Evolutionary conservation across 1,139 yeast species (phyloP).

Genomic region (Saccharomyces pastorianus): DNA sequence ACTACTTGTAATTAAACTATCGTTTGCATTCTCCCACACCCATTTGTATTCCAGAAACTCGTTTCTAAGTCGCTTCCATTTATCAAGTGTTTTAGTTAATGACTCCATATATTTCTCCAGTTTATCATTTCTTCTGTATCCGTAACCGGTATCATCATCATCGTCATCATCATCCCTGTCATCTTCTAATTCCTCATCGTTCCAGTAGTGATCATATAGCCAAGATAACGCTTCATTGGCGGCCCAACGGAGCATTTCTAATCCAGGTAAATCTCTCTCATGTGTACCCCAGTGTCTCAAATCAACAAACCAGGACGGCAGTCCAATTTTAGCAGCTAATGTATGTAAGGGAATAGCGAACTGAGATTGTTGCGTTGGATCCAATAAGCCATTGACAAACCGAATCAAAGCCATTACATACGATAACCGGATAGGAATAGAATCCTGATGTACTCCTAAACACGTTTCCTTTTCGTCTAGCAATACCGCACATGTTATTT

Average conservation of each 20-base stretch:
- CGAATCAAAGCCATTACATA: slow-evolving; percentile 66
- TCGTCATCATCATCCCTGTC: slow-evolving; percentile 24
- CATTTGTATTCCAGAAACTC: slow-evolving; percentile 28
- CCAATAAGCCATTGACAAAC: slow-evolving; percentile 86
- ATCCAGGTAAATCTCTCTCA: slow-evolving; percentile 61
- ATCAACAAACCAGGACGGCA: slow-evolving; percentile 85
- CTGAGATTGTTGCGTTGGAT: slow-evolving; percentile 73
- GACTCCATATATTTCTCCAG: slow-evolving; percentile 2
- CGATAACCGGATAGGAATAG: slow-evolving; percentile 15
- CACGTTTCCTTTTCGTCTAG: slow-evolving; percentile 35
- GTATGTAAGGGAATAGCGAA: slow-evolving; percentile 73
- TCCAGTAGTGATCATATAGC: slow-evolving; percentile 75
- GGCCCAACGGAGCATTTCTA: slow-evolving; percentile 55
- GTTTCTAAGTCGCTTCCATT: slow-evolving; percentile 25
- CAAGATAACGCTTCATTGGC: slow-evolving; percentile 59
- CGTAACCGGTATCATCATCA: slow-evolving; percentile 25
- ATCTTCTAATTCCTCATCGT: slow-evolving; percentile 27
- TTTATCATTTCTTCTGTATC: slow-evolving; percentile 21
- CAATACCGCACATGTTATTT: slow-evolving; percentile 46
- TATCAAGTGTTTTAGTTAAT: slow-evolving; percentile 3
- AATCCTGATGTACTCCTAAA: slow-evolving; percentile 12
- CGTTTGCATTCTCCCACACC: slow-evolving; percentile 16
- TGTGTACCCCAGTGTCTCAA: slow-evolving; percentile 88
- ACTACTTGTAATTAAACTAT: slow-evolving; percentile 16
- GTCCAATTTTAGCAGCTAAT: slow-evolving; percentile 57